Conservation (phyloP, 768 basidiomycete genomes). For the Tulasnella sp. region DNA sequence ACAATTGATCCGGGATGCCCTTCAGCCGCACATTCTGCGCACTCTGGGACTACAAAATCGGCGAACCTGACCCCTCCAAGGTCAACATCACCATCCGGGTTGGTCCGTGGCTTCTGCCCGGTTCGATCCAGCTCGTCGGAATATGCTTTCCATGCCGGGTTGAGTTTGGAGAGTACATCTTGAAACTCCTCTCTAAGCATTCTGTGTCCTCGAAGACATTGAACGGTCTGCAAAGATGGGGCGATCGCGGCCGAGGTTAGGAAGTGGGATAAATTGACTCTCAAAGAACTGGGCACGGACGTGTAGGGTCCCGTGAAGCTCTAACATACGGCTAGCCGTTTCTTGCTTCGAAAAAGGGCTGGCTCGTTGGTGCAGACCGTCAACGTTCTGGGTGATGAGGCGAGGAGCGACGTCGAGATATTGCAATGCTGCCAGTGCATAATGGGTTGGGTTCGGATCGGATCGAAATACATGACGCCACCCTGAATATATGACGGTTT, state of each 20-base stretch:
- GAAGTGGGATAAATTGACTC: not conserved
- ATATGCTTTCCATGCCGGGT: slow-evolving; percentile 78
- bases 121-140: slow-evolving; percentile 64
- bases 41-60: slow-evolving; percentile 79
- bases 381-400: slow-evolving; percentile 86
- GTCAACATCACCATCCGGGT: slow-evolving; percentile 94
- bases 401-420: slow-evolving; percentile 61
- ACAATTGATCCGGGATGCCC: slow-evolving; percentile 65
- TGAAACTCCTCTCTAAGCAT: slow-evolving; percentile 73
- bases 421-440: slow-evolving; percentile 80
- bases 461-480: slow-evolving; percentile 85
- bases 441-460: slow-evolving; percentile 87
- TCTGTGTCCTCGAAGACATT: slow-evolving; percentile 74
- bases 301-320: slow-evolving; percentile 88
- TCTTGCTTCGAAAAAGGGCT: slow-evolving; percentile 48
- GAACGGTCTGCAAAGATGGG: slow-evolving; percentile 61
- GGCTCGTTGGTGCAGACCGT: slow-evolving; percentile 89
- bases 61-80: slow-evolving; percentile 76
- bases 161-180: slow-evolving; percentile 65
- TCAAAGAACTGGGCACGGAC: slow-evolving; percentile 48
- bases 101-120: slow-evolving; percentile 69
- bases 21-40: slow-evolving; percentile 64
- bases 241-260: not conserved
- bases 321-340: slow-evolving; percentile 59
- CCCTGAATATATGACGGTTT: slow-evolving; percentile 42